Conservation (phyloP, 345 rosid species). For the Salix arbutifolia region DNA sequence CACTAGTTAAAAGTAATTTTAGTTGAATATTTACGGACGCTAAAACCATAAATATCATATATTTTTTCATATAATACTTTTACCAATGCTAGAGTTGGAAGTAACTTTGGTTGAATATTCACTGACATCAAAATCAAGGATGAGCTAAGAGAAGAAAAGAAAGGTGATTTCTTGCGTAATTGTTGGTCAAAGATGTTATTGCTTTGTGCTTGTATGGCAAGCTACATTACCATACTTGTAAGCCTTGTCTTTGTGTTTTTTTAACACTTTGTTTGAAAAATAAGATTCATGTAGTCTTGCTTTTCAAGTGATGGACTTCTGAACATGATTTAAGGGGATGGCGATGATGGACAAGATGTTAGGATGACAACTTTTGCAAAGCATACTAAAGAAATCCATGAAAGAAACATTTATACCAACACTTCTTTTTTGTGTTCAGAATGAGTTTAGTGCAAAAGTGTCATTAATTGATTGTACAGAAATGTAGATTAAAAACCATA, state of each 20-base stretch:
- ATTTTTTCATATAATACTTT: too few species aligned
- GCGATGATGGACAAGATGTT: constrained; percentile 23
- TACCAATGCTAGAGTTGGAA: too few species aligned
- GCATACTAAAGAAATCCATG: constrained; percentile 24
- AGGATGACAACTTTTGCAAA: constrained; percentile 25
- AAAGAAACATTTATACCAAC: constrained; percentile 24
- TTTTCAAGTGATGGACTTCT: background rate
- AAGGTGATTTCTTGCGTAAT: too few species aligned
- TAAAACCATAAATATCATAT: too few species aligned
- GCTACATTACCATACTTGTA: background rate
- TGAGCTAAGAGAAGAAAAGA: too few species aligned
- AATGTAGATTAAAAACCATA: too few species aligned
- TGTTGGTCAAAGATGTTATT: background rate
- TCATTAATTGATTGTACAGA: background rate
- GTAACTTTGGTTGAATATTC: too few species aligned
- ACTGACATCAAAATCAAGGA: too few species aligned
- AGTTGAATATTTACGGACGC: too few species aligned
- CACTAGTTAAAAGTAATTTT: too few species aligned
- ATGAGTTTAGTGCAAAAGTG: background rate
- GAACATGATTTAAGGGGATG: constrained; percentile 36
- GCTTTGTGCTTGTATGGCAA: background rate
- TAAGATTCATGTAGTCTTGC: background rate
- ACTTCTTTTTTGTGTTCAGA: background rate
- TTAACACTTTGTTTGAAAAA: too few species aligned
- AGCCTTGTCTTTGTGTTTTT: background rate